phyloP scores from a whole-genome alignment of 345 rosid species.

The Atalantia buxifolia region DNA sequence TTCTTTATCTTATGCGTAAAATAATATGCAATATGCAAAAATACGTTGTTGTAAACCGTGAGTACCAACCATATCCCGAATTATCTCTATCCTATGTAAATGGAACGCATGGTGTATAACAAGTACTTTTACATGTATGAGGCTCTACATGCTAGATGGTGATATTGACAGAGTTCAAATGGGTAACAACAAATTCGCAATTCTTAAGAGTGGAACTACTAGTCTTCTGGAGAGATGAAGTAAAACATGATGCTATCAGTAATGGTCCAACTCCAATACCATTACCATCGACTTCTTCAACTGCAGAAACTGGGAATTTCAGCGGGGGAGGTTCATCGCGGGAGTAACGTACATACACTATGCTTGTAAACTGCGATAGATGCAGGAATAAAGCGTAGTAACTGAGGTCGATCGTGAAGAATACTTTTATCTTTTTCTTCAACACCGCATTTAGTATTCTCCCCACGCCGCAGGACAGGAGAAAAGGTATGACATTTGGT shows the following conservation, averaged over 20 bases:
- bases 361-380: too few relatives aligned
- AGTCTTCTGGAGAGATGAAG: not conserved
- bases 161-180: not conserved
- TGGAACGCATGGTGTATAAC: too few relatives aligned
- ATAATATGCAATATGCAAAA: too few relatives aligned
- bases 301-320: too few relatives aligned
- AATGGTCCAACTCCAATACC: not conserved
- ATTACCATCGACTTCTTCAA: too few relatives aligned
- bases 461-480: not conserved
- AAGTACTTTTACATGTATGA: too few relatives aligned
- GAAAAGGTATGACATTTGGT: not conserved
- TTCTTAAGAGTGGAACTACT: too few relatives aligned
- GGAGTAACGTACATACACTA: too few relatives aligned
- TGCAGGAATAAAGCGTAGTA: not conserved
- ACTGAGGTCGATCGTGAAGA: not conserved
- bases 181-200: too few relatives aligned
- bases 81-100: not conserved
- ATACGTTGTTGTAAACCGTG: not conserved
- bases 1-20: too few relatives aligned
- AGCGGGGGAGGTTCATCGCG: too few relatives aligned
- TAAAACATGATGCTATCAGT: not conserved
- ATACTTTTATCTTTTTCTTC: not conserved
- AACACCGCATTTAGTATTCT: not conserved
- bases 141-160: too few relatives aligned
- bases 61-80: not conserved